A percentile compares a stretch with the other conserved stretches of the same genome.
phyloP scores from a whole-genome alignment of 139 green algal genomes.

The Chlorella sorokiniana region DNA sequence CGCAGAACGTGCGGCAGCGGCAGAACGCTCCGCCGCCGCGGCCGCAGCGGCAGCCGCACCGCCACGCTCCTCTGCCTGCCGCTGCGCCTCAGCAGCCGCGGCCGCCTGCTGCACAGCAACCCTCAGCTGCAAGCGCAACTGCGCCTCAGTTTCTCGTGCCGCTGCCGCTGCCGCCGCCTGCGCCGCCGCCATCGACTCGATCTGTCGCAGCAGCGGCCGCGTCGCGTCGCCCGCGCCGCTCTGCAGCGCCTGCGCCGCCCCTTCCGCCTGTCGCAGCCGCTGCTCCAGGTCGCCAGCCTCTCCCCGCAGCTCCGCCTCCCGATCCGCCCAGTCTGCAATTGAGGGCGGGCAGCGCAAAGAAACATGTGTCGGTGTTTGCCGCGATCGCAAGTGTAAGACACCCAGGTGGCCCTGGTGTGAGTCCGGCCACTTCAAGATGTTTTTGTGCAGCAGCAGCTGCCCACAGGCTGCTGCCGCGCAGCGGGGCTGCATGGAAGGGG shows the following conservation, averaged over 20 bases:
- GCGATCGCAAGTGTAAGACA: no score
- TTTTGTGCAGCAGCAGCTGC: no score
- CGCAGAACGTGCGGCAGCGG: slow-evolving; percentile 6
- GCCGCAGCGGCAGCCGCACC: background rate
- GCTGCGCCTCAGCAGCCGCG: slow-evolving; percentile 30
- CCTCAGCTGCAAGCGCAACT: slow-evolving; percentile 36
- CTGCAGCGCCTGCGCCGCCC: slow-evolving; percentile 41
- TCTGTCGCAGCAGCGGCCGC: slow-evolving; percentile 56
- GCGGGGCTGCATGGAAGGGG: no score
- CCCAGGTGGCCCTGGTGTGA: no score
- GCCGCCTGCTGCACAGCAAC: slow-evolving; percentile 23
- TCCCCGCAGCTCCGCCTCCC: slow-evolving; percentile 42
- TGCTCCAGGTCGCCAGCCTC: slow-evolving; percentile 42
- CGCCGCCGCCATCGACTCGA: slow-evolving; percentile 57
- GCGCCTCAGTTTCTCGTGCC: slow-evolving; percentile 40
- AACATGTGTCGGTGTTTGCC: no score
- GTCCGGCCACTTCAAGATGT: no score
- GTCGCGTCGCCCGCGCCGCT: slow-evolving; percentile 37
- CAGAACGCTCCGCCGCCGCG: slow-evolving; percentile 18
- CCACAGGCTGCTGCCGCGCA: no score
- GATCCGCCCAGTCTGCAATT: slow-evolving; percentile 19
- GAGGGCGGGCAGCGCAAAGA: background rate
- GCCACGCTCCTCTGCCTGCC: background rate
- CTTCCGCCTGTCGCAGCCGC: slow-evolving; percentile 48
- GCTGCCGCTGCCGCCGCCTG: slow-evolving; percentile 37